phyloP scores from a whole-genome alignment of 1,284 basidiomycete species.

The Phellinidium pouzarii region DNA sequence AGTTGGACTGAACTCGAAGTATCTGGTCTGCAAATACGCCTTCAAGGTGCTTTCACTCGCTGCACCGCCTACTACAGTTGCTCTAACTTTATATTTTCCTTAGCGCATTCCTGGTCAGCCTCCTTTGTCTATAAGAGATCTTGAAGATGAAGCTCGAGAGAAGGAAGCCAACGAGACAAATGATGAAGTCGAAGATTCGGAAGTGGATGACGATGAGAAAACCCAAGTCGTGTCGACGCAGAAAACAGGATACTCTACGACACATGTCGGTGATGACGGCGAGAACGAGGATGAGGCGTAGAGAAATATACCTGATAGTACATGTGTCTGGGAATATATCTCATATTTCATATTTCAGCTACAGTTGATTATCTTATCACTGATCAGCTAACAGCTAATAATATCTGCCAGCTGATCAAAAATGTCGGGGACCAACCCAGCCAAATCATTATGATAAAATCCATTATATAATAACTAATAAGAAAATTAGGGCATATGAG shows the following conservation, averaged over 20 bases:
- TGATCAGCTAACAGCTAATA: too few species aligned
- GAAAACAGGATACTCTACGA: constrained; percentile 13
- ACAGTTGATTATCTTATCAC: too few species aligned
- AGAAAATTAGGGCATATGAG: too few species aligned
- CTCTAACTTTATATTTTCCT: constrained; percentile 8
- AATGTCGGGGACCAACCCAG: too few species aligned
- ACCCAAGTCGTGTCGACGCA: constrained; percentile 25
- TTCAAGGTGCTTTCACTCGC: constrained; percentile 51
- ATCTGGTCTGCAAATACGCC: constrained; percentile 71
- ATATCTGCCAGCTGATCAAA: too few species aligned
- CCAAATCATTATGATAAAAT: too few species aligned
- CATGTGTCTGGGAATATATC: too few species aligned
- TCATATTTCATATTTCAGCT: too few species aligned
- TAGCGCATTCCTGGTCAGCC: constrained; percentile 60
- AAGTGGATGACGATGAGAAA: constrained; percentile 21
- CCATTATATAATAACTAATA: too few species aligned
- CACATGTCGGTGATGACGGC: constrained; percentile 4
- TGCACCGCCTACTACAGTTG: not conserved
- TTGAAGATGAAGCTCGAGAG: constrained; percentile 21
- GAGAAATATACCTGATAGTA: not conserved
- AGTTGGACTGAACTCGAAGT: constrained; percentile 52
- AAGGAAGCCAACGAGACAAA: constrained; percentile 21
- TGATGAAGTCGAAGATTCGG: constrained; percentile 16
- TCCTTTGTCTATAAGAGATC: constrained; percentile 38
- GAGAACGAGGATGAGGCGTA: constrained; percentile 7